Evolutionary conservation across 257 asterid species (phyloP), one percentile per base, ranked within the genome.

Genomic region (Rauvolfia tetraphylla): DNA sequence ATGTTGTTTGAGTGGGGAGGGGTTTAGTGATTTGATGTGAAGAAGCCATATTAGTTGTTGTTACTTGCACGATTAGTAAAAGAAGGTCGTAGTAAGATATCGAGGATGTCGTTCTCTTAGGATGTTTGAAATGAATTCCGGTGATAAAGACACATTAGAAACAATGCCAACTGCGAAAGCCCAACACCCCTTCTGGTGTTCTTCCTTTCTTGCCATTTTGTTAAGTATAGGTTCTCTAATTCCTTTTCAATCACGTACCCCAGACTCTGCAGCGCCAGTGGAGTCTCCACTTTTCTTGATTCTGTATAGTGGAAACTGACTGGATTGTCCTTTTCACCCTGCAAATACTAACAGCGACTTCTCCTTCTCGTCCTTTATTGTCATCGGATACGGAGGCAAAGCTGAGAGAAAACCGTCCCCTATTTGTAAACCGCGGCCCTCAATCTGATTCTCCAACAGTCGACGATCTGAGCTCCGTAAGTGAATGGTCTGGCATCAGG

Each of bases 61-160:
- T 87, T 80, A 20, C 80, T 81, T 84, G 83, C 82, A 85, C 80
- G 85, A 73, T 74, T 80, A 70, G 77, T 29, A 34, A 78, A 78
- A 33, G 72, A n/a, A 48, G 68, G 22, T 1, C n/a, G 20, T 27
- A 42, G n/a, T 44, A 12, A 68, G 54, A 56, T 46, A 81, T 80
- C 76, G 65, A 74, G 79, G 76, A 77, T 69, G 75, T 68, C 62
- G 61, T 75, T 79, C 83, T 61, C 66, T 76, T 81, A 74, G 82
- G 82, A 80, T 78, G 57, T n/a, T n/a, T 74, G 79, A 41, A 67
- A 29, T 34, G 78, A 72, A 61, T 56, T 39, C 46, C 72, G 36
- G 39, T 41, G 73, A 34, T 34, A 27, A 57, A 29, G 77, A 71
- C 81, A 25, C 42, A 15, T 27, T 38, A 17, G 38, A 20, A 46